These are phyloP conservation scores for Aspergillus clavatus DNA, from an alignment of 2,329 filamentous ascomycete species.

Conservation along the genomic window DNA sequence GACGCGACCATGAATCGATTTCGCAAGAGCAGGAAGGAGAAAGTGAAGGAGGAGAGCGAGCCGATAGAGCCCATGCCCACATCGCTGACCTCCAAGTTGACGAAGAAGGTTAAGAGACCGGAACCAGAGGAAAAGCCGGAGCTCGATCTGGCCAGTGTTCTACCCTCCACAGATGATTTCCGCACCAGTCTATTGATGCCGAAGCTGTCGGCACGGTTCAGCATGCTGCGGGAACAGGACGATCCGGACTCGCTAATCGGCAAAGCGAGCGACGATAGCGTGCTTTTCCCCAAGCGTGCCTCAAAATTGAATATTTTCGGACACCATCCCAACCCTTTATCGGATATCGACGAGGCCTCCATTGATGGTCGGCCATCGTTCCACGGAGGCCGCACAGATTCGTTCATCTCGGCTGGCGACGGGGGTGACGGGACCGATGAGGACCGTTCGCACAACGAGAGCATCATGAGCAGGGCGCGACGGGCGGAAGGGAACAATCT, in stretches of 20 bases:
- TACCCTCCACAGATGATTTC: constrained; percentile 85
- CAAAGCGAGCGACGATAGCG: constrained; percentile 93
- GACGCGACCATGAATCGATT: constrained; percentile 37
- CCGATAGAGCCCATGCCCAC: constrained; percentile 38
- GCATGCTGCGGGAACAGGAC: constrained; percentile 92
- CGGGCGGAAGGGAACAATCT: constrained; percentile 86
- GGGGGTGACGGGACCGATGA: constrained; percentile 58
- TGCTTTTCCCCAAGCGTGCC: constrained; percentile 74
- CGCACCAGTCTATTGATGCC: constrained; percentile 95
- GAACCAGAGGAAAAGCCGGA: constrained; percentile 49
- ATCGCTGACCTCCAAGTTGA: constrained; percentile 33
- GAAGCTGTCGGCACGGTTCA: constrained; percentile 88
- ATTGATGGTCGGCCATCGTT: constrained; percentile 62
- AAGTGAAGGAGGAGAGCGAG: constrained; percentile 18
- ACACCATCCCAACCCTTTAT: constrained; percentile 55
- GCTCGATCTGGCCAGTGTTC: constrained; percentile 66
- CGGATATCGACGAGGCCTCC: constrained; percentile 87
- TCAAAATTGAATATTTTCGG: constrained; percentile 73
- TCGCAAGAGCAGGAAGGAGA: constrained; percentile 38
- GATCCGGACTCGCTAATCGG: constrained; percentile 83
- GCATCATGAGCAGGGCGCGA: constrained; percentile 78
- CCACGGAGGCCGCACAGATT: constrained; percentile 57
- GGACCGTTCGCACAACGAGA: constrained; percentile 55
- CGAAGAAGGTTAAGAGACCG: constrained; percentile 49
- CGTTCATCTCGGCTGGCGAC: constrained; percentile 59